Evolutionary conservation across 768 basidiomycete genomes (phyloP), one percentile per base, ranked within the genome.

Genomic region (Russula ochroleuca): DNA sequence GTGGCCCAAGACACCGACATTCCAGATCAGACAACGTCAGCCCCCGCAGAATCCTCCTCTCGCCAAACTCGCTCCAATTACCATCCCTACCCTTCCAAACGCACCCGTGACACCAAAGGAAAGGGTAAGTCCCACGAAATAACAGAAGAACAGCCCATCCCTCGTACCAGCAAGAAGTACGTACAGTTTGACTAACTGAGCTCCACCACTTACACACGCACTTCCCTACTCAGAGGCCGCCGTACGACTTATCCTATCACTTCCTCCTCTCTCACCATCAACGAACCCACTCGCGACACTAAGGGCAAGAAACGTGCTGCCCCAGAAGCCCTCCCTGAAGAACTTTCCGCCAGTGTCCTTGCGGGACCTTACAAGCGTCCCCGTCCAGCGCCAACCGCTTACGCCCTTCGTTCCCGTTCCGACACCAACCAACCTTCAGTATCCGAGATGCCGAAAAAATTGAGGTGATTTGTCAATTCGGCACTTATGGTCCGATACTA

Each of bases 281-380:
- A 85, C 85, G 92, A 93, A 80, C 83, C 87, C 54, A 69, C 77
- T 3, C 81, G 81, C 71, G 90, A 92, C 76, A 75, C 76, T 68
- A 95, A 95, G 76, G 94, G 93, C 63, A 97, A 97, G 85, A 96
- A 95, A 78, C 88, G 92, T 70, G 93, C 92, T 43, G 83, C 80
- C 37, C 87, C 88, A 53, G 89, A 92, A 76, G 75, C 78, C 38
- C 76, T 75, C 68, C 84, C 84, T 49, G 88, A 88, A 75, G 85
- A 88, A 73, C 88, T 72, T 54, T 74, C 78, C 69, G 77, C 78
- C 51, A 66, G 75, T 49, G 69, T 78, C 64, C 62, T 69, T 35
- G 71, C 76, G 28, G 78, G 83, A 33, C 79, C 85, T 58, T 78
- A 78, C 61, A 90, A 91, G 76, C 88, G 85, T 69, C 78, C 79